A percentile compares a stretch with the other conserved stretches of the same genome.
Evolutionary conservation across 768 basidiomycete genomes (phyloP).

Genomic region (Pulveroboletus ravenelii): DNA sequence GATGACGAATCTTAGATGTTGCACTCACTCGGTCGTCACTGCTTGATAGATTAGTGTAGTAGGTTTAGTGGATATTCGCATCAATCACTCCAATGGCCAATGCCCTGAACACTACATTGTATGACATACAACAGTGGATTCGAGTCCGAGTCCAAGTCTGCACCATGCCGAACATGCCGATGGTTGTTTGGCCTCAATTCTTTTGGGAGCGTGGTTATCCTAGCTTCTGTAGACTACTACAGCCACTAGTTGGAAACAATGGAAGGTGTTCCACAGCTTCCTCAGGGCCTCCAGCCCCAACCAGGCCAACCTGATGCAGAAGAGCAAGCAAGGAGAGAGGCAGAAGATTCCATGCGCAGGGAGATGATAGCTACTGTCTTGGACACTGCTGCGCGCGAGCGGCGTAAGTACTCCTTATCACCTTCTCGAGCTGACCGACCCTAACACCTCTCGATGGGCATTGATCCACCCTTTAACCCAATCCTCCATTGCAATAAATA

Average conservation of each 20-base stretch:
- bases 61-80: not conserved
- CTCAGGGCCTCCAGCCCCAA: constrained; percentile 27
- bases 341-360: constrained; percentile 73
- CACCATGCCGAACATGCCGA: no score
- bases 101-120: not conserved
- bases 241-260: constrained; percentile 8
- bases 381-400: constrained; percentile 73
- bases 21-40: not conserved
- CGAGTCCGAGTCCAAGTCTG: no score
- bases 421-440: not conserved
- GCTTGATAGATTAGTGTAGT: constrained; percentile 3
- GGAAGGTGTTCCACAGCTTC: constrained; percentile 24
- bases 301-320: constrained; percentile 47
- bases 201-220: no score
- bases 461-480: not conserved
- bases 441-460: not conserved
- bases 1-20: not conserved
- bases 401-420: constrained; percentile 45
- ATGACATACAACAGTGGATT: no score
- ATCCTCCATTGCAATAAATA: not conserved
- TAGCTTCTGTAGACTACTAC: not conserved
- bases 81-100: not conserved
- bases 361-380: constrained; percentile 76
- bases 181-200: no score
- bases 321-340: constrained; percentile 49